Evolutionary conservation across 441 rosid species (phyloP), one percentile per base, ranked within the genome.

Genomic region (Populus tomentosa): DNA sequence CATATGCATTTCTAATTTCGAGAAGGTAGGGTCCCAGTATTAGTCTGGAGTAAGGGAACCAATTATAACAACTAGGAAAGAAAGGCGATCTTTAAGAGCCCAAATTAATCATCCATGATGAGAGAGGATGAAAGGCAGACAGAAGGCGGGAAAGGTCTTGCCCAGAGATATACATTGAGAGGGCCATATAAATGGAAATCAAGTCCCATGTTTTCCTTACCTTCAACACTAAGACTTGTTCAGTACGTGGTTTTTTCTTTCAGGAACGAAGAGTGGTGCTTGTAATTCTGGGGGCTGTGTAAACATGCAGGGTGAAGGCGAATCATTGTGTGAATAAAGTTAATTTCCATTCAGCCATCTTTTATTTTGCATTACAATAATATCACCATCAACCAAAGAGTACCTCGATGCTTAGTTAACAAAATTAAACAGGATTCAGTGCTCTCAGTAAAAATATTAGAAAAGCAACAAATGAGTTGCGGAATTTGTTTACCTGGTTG

Each of bases 401-500:
- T 33, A 40, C 7, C 26, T 7, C 18, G 62, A 18, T 66, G 69
- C 38, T 24, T 28, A 11, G 13, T 23, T 10, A 64, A 64, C 67
- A 64, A 64, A 11, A 9, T 23, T n/a, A 64, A 56, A 68, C 3
- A 56, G 67, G 40, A 76, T 69, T 11, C 24, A 38, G 68, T 67
- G 46, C 28, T 65, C 18, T 1, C 28, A 10, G 35, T 5, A 35
- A 68, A 63, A 64, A 69, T 65, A 20, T 38, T 11, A 21, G 61
- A 50, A 13, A 80, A 23, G 81, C 77, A 73, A 77, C n/a, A 78
- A 77, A 59, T 71, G 66, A 72, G 78, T 77, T 73, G 75, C 40
- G 38, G 66, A 70, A 67, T 72, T 67, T 73, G 42, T 59, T 81
- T 89, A 92, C 99, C 97, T 81, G 99, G 97, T 84, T 92, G 85